phyloP scores from a whole-genome alignment of 2,329 filamentous ascomycete genomes.

The Endothia cerciana region DNA sequence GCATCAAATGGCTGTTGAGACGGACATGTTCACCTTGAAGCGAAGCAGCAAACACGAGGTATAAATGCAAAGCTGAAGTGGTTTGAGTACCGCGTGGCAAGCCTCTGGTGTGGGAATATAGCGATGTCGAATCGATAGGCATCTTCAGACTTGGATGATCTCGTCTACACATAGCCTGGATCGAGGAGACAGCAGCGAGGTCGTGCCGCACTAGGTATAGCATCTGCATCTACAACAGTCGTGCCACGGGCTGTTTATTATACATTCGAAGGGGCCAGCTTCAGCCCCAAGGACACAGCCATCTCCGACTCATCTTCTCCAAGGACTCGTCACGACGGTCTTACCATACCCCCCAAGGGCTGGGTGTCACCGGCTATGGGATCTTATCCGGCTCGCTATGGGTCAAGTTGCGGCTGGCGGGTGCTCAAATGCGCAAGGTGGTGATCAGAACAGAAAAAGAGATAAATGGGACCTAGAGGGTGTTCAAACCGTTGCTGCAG shows the following conservation, averaged over 20 bases:
- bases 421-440: background rate
- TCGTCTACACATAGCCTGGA: background rate
- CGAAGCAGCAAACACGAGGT: background rate
- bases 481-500: background rate
- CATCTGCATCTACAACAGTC: no score
- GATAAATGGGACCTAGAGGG: background rate
- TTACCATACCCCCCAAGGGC: background rate
- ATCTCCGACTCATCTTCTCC: background rate
- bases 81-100: background rate
- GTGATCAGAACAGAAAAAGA: background rate
- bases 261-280: no score
- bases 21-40: background rate
- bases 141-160: background rate
- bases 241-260: background rate
- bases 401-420: background rate
- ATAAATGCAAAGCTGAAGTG: background rate
- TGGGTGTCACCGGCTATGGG: background rate
- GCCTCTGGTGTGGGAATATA: background rate
- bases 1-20: background rate
- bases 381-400: background rate
- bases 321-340: background rate
- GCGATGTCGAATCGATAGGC: background rate
- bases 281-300: background rate
- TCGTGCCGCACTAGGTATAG: no score
- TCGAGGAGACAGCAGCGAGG: background rate